Conservation (phyloP, 2,329 filamentous ascomycete genomes). For the Sporothrix inflata region DNA sequence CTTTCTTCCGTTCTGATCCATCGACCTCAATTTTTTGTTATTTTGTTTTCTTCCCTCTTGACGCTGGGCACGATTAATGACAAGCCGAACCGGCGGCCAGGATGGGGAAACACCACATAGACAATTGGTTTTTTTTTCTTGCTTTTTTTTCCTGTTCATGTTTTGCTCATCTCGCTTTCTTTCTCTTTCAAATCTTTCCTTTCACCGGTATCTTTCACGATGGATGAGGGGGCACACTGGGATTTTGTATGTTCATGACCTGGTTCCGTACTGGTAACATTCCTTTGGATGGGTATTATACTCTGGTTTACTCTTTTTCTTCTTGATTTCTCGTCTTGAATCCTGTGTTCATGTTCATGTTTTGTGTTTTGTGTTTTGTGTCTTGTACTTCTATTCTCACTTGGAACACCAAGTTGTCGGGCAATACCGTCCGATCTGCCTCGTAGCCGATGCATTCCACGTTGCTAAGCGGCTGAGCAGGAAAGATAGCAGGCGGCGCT, state of each 20-base stretch:
- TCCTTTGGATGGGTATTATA: constrained; percentile 20
- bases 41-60: constrained; percentile 30
- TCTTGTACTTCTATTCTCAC: neutral
- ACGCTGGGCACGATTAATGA: constrained; percentile 38
- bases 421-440: neutral
- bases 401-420: neutral
- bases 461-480: too few species aligned
- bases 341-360: neutral
- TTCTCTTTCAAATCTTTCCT: constrained; percentile 19
- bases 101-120: constrained; percentile 27
- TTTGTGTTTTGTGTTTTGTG: neutral
- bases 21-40: neutral
- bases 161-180: constrained; percentile 5
- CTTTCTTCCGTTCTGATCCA: neutral
- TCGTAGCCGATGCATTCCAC: neutral
- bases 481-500: neutral
- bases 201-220: constrained; percentile 11
- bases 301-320: constrained; percentile 5
- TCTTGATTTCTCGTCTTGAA: neutral
- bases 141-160: constrained; percentile 22
- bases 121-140: constrained; percentile 25
- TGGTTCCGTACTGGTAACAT: constrained; percentile 22
- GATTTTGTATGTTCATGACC: constrained; percentile 27
- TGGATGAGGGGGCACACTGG: constrained; percentile 21
- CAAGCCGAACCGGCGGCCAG: constrained; percentile 34